Base-by-base conservation (phyloP, 2,329 filamentous ascomycete genomes). In the Beauveria scarabaeidicola region DNA sequence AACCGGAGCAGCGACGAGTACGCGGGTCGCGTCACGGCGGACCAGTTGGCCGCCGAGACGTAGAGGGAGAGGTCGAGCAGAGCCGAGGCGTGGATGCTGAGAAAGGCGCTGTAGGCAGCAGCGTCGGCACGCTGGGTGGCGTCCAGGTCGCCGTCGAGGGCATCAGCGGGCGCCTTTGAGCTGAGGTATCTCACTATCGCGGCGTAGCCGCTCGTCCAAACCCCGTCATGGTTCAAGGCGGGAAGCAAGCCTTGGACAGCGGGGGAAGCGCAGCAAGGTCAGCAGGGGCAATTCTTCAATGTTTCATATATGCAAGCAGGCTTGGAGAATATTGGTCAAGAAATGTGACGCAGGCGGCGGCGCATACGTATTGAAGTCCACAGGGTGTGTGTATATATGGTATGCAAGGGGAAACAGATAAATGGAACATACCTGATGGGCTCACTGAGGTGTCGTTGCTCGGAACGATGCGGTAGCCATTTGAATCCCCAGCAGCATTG, bases 41-140 rank as follows among this genome's bases (percentile, higher is more conserved):
- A 80, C 82, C 94, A 99, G 76, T 97, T 97, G 64, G 91, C 85
- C 60, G 88, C 90, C 36, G 91, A 94, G 63, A 94, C 88, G 72
- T 95, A 97, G 66, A 97, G 86, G 55, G 87, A 92, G 60, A 97
- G 85, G 66, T 95, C 89, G 66, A 97, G 72, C 62, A 97, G 82
- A 36, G 88, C 84, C 53, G 86, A 84, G n/a, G 88, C 90, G 61
- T 87, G 85, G 27, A 86, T 82, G 69, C 86, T 79, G 65, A 97
- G 76, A 73, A 92, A 92, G 63, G 89, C 82, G 40, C 83, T 78
- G 73, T 81, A 80, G 62, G 78, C 84, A 64, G 77, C 68, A 52
- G 69, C 64, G 66, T 84, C 80, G 25, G 81, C 81, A 40, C 67
- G 66, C 65, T 78, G 75, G 6, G 67, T 62, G 29, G 72, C 63